Evolutionary conservation across 805 yeast genomes (phyloP).

Genomic region (Grigorovia jiainica): DNA sequence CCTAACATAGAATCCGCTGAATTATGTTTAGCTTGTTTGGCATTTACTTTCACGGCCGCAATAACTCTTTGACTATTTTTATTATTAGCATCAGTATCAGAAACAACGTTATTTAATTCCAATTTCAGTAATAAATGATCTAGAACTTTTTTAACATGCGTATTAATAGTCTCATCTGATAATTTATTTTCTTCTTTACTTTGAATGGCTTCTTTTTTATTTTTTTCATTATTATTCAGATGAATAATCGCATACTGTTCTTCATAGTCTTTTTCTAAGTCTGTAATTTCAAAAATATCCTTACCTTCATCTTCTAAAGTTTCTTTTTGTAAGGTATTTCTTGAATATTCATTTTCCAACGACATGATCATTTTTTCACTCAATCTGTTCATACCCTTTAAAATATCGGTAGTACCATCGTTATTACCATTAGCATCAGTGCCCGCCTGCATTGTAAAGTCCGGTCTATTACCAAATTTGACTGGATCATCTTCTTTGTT

Average conservation of each 20-base stretch:
- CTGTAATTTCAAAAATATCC: conserved; percentile 41
- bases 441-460: conserved; percentile 71
- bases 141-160: conserved; percentile 9
- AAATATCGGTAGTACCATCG: conserved; percentile 59
- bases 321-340: conserved; percentile 28
- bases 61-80: conserved; percentile 34
- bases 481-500: conserved; percentile 76
- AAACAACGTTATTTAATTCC: conserved; percentile 23
- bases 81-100: conserved; percentile 17
- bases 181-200: neutral
- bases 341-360: conserved; percentile 35
- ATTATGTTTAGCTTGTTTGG: conserved; percentile 40
- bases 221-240: conserved; percentile 14
- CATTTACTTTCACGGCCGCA: conserved; percentile 40
- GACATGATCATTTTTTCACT: conserved; percentile 71
- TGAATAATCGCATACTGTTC: conserved; percentile 46
- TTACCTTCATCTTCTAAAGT: conserved; percentile 27
- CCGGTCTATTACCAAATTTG: conserved; percentile 71
- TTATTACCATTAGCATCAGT: conserved; percentile 39
- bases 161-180: conserved; percentile 3
- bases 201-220: neutral
- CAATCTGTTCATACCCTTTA: conserved; percentile 82
- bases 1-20: conserved; percentile 20
- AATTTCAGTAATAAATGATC: conserved; percentile 15
- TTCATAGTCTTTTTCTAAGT: conserved; percentile 38